Base-by-base conservation (phyloP, 495 filamentous ascomycete genomes). In the Penicillium flavigenum region DNA sequence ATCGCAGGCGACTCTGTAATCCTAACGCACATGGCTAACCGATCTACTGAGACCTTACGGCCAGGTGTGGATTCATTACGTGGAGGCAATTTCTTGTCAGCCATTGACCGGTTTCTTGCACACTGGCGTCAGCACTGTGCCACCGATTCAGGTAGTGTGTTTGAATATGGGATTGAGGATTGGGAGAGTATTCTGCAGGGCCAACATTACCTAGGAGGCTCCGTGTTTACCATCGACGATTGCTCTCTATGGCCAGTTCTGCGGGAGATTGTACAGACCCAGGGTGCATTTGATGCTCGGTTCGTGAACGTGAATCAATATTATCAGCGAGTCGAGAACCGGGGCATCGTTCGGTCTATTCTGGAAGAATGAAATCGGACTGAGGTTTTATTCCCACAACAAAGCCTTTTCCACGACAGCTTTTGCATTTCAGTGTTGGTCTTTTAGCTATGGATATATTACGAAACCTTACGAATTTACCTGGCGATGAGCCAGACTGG, bases 191-290 rank as follows among this genome's bases (percentile, higher is more conserved):
- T 70, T 50, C 68, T 82, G 3, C 59, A 66, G 4, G 76, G 76
- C 20, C 70, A 68, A 47, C 66, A 73, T 29, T 89, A 86, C 59
- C 81, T 89, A 5, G 81, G 81, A 16, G 87, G 86, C 0, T 54
- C 69, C 0, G 58, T 59, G 2, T 77, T 87, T 16, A 79, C 80
- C 2, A 76, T 89, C 16, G 87, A 84, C 10, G 89, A 93, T 66
- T 90, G 83, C 63, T 82, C 84, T 0, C 72, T 90, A 10, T 91
- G 86, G 86, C 88, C 89, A 0, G 78, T 89, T 10, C 70, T 93
- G 41, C 68, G 86, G 48, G 79, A 85, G 29, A 79, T 89, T 10
- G 71, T 83, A 9, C 63, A 65, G 7, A 57, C 59, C 1, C 12
- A 69, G 48, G 44, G 68, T 64, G 49, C 49, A 59, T 42, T 54